These are phyloP conservation scores for Trichoderma sp. DNA, from an alignment of 2,329 filamentous ascomycete species.

Conservation along the genomic window DNA sequence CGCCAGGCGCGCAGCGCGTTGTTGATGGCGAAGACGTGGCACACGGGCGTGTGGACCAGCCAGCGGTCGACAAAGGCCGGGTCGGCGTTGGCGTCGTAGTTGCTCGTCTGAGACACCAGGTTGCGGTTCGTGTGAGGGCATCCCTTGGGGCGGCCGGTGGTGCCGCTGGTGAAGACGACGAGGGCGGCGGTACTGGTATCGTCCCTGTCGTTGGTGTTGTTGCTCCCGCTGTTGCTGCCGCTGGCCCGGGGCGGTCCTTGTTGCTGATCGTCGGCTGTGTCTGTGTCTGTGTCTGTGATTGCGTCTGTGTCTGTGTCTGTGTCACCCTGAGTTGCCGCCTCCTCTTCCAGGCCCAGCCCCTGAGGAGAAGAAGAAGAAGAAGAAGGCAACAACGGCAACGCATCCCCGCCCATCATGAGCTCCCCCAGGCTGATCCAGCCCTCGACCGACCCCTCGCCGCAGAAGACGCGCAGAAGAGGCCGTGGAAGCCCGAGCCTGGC, in stretches of 20 bases:
- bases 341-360: neutral
- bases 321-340: no score
- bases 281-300: neutral
- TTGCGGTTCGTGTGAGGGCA: constrained; percentile 48
- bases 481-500: neutral
- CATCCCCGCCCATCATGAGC: constrained; percentile 9
- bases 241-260: constrained; percentile 17
- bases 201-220: constrained; percentile 5
- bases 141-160: constrained; percentile 51
- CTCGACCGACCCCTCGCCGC: constrained; percentile 29
- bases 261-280: constrained; percentile 11
- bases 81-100: constrained; percentile 43
- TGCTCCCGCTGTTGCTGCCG: neutral
- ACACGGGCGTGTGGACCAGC: constrained; percentile 45
- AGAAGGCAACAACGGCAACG: neutral
- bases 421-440: constrained; percentile 34
- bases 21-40: constrained; percentile 46
- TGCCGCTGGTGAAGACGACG: constrained; percentile 54
- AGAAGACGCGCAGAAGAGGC: constrained; percentile 32
- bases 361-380: constrained; percentile 1
- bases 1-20: constrained; percentile 45
- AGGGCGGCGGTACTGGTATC: constrained; percentile 36
- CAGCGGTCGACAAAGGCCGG: constrained; percentile 38
- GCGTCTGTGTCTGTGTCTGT: no score
- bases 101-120: constrained; percentile 43